Evolutionary conservation across 1,284 basidiomycete genomes (phyloP).

Genomic region (Melampsora americana): DNA sequence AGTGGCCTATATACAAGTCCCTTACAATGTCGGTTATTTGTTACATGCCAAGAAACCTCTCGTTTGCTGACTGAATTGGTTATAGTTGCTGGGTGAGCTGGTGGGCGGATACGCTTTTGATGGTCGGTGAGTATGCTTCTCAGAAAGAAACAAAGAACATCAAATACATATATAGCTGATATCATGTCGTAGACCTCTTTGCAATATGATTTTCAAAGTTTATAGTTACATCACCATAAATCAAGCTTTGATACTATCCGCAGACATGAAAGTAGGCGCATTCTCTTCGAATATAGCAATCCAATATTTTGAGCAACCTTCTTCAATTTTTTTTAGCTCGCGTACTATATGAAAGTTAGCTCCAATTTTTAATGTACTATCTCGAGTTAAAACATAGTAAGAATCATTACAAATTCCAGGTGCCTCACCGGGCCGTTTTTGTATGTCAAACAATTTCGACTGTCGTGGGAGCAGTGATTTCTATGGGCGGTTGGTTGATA

Average conservation of each 20-base stretch:
- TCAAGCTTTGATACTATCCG: conserved; percentile 23
- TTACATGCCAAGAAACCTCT: neutral
- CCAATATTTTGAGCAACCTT: neutral
- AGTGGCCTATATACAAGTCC: conserved; percentile 19
- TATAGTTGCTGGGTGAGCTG: conserved; percentile 29
- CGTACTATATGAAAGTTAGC: conserved; percentile 40
- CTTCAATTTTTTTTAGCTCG: conserved; percentile 18
- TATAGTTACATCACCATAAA: conserved; percentile 34
- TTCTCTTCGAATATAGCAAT: neutral
- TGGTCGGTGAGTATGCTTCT: conserved; percentile 20
- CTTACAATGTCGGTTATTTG: conserved; percentile 9
- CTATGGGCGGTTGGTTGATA: conserved; percentile 5
- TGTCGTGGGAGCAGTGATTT: conserved; percentile 17
- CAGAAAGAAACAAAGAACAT: neutral
- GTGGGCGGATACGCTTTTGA: conserved; percentile 37
- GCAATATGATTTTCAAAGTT: conserved; percentile 40
- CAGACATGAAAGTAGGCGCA: conserved; percentile 34
- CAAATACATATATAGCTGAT: neutral
- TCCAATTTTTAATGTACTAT: neutral
- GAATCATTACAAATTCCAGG: neutral
- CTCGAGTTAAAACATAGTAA: neutral
- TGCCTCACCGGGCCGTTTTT: conserved; percentile 26
- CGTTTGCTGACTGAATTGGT: neutral
- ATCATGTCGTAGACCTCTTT: conserved; percentile 15
- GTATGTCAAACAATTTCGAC: conserved; percentile 22